Percentiles rank a stretch among this genome's conserved stretches.
Conservation (phyloP, 2,329 filamentous ascomycete species). For the Samsoniella hepiali region DNA sequence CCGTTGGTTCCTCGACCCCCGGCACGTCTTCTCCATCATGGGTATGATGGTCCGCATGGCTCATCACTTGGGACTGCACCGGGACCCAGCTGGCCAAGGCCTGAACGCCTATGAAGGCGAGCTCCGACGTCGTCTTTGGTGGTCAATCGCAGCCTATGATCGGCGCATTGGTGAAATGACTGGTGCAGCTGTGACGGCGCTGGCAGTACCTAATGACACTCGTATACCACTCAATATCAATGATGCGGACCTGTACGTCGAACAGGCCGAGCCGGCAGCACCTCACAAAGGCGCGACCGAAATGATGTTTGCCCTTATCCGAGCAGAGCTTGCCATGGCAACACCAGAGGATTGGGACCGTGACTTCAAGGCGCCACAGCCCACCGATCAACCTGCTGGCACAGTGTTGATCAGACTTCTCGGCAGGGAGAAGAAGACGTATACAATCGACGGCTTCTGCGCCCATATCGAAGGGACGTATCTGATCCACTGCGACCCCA, state of each 20-base stretch:
- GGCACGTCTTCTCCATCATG: constrained; percentile 47
- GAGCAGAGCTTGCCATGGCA: constrained; percentile 55
- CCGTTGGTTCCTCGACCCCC: constrained; percentile 57
- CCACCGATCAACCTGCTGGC: constrained; percentile 29
- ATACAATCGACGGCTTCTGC: constrained; percentile 51
- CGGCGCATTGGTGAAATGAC: constrained; percentile 65
- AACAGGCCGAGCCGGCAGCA: constrained; percentile 52
- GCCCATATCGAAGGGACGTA: constrained; percentile 55
- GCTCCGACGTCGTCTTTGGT: constrained; percentile 70
- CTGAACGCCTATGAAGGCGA: constrained; percentile 61
- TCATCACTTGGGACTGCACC: constrained; percentile 66
- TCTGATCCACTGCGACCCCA: constrained; percentile 53
- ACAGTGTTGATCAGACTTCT: constrained; percentile 44
- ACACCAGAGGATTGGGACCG: constrained; percentile 28
- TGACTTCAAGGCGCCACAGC: constrained; percentile 39
- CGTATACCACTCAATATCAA: constrained; percentile 59
- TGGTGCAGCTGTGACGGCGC: constrained; percentile 54
- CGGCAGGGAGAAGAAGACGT: constrained; percentile 46
- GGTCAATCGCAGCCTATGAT: constrained; percentile 67
- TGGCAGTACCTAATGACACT: constrained; percentile 53
- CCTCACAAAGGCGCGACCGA: constrained; percentile 53
- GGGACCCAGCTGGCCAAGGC: constrained; percentile 53
- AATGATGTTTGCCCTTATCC: constrained; percentile 57
- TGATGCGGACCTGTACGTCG: constrained; percentile 55
- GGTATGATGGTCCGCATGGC: constrained; percentile 65